Conservation (phyloP, 495 filamentous ascomycete genomes). For the Letharia columbiana region DNA sequence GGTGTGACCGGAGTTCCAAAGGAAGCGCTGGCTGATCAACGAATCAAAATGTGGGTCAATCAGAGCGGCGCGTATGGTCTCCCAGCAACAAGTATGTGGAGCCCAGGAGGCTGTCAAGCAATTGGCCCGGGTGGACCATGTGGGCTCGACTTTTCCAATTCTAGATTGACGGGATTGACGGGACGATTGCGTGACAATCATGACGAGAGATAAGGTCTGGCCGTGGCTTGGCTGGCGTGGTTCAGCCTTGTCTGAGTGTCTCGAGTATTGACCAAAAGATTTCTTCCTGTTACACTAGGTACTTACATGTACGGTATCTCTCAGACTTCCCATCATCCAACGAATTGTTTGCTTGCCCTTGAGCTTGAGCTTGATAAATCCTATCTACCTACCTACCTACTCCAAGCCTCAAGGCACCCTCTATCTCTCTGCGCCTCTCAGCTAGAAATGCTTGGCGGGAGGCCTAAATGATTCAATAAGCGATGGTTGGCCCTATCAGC, state of each 20-base stretch:
- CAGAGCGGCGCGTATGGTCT: slow-evolving; percentile 14
- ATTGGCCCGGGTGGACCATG: slow-evolving; percentile 1
- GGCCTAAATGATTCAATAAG: background rate
- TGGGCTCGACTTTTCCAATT: slow-evolving; percentile 13
- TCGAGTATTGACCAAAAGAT: background rate
- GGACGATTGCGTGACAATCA: slow-evolving; percentile 13
- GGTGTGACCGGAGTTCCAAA: background rate
- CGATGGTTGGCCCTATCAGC: slow-evolving; percentile 5
- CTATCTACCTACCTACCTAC: too few relatives aligned
- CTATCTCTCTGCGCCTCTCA: background rate
- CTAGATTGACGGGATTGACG: slow-evolving; percentile 15
- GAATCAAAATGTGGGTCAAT: slow-evolving; percentile 6
- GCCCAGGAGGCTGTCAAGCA: background rate
- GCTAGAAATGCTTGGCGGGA: background rate
- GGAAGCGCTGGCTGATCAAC: slow-evolving; percentile 7
- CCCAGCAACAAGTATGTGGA: slow-evolving; percentile 21
- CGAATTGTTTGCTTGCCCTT: background rate
- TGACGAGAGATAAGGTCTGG: slow-evolving; percentile 11
- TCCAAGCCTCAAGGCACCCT: too few relatives aligned
- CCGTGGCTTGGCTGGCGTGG: background rate
- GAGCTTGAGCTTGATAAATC: too few relatives aligned
- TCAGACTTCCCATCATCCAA: background rate
- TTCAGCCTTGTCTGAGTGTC: slow-evolving; percentile 5
- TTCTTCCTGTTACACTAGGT: too few relatives aligned
- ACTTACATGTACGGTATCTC: background rate